Evolutionary conservation across 345 rosid species (phyloP), one percentile per base, ranked within the genome.

Genomic region (Camelina sativa): DNA sequence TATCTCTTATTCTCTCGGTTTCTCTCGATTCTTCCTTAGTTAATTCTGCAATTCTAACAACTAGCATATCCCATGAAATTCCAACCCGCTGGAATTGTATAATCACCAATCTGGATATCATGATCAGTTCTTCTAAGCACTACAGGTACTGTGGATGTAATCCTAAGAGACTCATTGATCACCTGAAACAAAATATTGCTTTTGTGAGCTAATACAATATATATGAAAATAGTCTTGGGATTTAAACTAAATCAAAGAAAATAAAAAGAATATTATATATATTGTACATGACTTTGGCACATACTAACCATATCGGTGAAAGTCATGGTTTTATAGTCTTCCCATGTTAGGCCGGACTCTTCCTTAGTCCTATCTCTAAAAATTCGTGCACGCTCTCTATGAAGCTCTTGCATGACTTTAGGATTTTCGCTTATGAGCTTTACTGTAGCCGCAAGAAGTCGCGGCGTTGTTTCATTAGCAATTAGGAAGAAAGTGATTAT

Each of bases 321-420:
- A n/a, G 67, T 66, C 78, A 74, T 74, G 34, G 78, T 66, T 47
- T 66, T 58, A 58, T 74, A 66, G 2, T 74, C 67, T 66, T 74
- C 67, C 78, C 78, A 66, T 64, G 73, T 56, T 32, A 74, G n/a
- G 11, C 28, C 20, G 0, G 23, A 23, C 25, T 23, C 38, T 12
- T 65, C 50, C 40, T 74, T 44, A 50, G 6, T 25, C 51, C 1
- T 43, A 8, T 7, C 4, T 3, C 5, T 2, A 7, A 15, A 4
- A 25, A 66, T 47, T 56, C 5, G 5, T 5, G 17, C 78, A 74
- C 66, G 78, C 51, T 74, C 72, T 65, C 51, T 74, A 0, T 57
- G 35, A 2, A 74, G 16, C 62, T 65, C 72, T 4, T 35, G 17
- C 59, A 65, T 56, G 51, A 74, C 67, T 19, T 35, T 35, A 44